Conservation (phyloP, 495 filamentous ascomycete species). For the Xylaria sp. region DNA sequence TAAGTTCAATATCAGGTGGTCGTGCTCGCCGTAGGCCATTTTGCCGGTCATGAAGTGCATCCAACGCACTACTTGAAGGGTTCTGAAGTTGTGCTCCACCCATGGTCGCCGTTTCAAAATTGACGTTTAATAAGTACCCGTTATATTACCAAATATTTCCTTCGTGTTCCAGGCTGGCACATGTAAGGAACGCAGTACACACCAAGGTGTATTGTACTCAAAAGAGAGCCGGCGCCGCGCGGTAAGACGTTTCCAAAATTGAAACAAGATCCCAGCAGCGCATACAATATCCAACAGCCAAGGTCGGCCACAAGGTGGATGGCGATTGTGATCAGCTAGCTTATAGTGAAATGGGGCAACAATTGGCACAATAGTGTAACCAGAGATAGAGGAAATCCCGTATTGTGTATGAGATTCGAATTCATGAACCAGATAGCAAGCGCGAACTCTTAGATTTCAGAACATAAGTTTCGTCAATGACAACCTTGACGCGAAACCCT, state of each 20-base stretch:
- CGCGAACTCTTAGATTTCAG: neutral
- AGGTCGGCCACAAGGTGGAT: neutral
- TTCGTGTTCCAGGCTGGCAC: neutral
- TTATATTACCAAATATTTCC: neutral
- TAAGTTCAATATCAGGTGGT: conserved; percentile 35
- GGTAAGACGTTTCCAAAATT: neutral
- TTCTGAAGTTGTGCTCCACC: conserved; percentile 1
- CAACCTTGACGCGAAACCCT: neutral
- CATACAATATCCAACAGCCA: neutral
- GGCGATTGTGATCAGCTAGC: neutral
- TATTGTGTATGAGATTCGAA: neutral
- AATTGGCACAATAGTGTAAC: neutral
- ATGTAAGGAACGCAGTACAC: neutral
- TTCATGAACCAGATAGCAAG: too few species aligned
- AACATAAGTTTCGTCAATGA: neutral
- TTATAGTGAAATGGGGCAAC: conserved; percentile 6
- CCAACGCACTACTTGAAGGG: conserved; percentile 28
- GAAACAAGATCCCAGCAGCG: neutral
- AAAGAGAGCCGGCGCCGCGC: neutral
- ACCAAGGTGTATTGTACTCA: neutral
- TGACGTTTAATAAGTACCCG: neutral
- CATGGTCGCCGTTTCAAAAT: neutral
- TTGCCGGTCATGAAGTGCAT: conserved; percentile 35
- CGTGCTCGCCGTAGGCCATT: conserved; percentile 35
- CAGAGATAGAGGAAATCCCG: neutral